These are phyloP conservation scores for Chalara sp. DNA, from an alignment of 2,329 filamentous ascomycete genomes.

Conservation along the genomic window DNA sequence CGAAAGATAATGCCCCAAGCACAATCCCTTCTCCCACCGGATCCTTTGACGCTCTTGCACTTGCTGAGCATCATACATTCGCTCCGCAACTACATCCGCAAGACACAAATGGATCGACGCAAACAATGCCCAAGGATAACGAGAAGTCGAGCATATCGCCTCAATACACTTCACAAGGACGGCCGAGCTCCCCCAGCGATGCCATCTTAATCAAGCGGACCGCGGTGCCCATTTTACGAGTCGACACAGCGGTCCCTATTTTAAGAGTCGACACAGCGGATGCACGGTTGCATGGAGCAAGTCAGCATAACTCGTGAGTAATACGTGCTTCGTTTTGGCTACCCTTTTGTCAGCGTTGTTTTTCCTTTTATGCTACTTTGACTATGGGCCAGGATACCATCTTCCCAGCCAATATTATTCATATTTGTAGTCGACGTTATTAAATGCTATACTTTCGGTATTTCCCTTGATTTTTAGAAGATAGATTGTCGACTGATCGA, in stretches of 20 bases:
- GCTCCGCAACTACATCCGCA: too few species aligned
- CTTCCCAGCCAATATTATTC: too few species aligned
- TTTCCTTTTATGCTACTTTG: too few species aligned
- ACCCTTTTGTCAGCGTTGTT: too few species aligned
- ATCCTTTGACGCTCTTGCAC: constrained; percentile 17
- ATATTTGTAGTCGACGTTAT: too few species aligned
- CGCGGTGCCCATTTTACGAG: constrained; percentile 14
- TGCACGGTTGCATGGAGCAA: constrained; percentile 7
- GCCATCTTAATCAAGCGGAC: constrained; percentile 25
- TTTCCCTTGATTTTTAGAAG: too few species aligned
- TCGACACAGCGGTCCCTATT: constrained; percentile 3
- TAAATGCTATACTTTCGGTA: too few species aligned
- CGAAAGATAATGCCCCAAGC: neutral
- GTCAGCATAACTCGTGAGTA: constrained; percentile 16
- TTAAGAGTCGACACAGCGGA: constrained; percentile 8
- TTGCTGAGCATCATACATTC: constrained; percentile 16
- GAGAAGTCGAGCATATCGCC: too few species aligned
- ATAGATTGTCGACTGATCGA: too few species aligned
- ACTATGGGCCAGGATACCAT: too few species aligned
- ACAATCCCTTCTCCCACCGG: constrained; percentile 16
- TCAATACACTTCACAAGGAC: neutral
- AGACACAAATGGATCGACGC: too few species aligned
- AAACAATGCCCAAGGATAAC: too few species aligned
- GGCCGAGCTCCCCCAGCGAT: constrained; percentile 27
- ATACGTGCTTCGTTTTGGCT: neutral